Evolutionary conservation across 2,329 filamentous ascomycete genomes (phyloP).

Genomic region (Tolypocladium endophyticum): DNA sequence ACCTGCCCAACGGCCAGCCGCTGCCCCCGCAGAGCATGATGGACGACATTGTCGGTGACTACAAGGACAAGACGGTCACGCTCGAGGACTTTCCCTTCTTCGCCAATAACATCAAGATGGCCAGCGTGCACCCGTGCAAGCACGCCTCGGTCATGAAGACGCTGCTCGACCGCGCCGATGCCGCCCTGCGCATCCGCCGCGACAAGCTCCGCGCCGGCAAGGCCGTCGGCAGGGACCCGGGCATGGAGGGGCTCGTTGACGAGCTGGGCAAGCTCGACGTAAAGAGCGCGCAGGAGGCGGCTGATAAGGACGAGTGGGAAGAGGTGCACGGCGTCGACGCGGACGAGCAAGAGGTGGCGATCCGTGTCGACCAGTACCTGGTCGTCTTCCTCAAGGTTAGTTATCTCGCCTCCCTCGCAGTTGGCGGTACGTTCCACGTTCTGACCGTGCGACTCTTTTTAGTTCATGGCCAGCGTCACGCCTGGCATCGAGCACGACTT

Average conservation of each 20-base stretch:
- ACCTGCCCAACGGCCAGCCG: slow-evolving; percentile 67
- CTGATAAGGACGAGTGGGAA: slow-evolving; percentile 53
- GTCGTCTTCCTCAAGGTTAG: slow-evolving; percentile 75
- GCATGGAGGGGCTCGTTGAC: slow-evolving; percentile 79
- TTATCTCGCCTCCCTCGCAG: not conserved
- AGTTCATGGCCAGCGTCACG: slow-evolving; percentile 81
- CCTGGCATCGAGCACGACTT: slow-evolving; percentile 97
- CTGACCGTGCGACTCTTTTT: not conserved
- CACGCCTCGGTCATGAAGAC: slow-evolving; percentile 98
- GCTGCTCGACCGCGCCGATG: slow-evolving; percentile 87
- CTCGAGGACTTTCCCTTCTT: slow-evolving; percentile 97
- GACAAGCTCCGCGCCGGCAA: slow-evolving; percentile 64
- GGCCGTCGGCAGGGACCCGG: slow-evolving; percentile 34
- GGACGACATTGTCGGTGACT: slow-evolving; percentile 93
- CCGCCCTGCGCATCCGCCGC: slow-evolving; percentile 76
- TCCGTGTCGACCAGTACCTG: slow-evolving; percentile 79
- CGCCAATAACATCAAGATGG: slow-evolving; percentile 86
- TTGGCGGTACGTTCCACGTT: no score
- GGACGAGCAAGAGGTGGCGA: slow-evolving; percentile 65
- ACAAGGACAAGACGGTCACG: slow-evolving; percentile 97
- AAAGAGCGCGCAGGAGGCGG: slow-evolving; percentile 38
- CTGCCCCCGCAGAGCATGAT: slow-evolving; percentile 81
- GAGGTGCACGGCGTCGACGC: slow-evolving; percentile 49
- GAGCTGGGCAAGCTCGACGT: slow-evolving; percentile 59
- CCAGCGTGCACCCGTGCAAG: slow-evolving; percentile 92